Percentiles rank a stretch among this genome's conserved stretches.
Evolutionary conservation across 352 stramenopile species (phyloP).

Genomic region (Phytophthora kernoviae): DNA sequence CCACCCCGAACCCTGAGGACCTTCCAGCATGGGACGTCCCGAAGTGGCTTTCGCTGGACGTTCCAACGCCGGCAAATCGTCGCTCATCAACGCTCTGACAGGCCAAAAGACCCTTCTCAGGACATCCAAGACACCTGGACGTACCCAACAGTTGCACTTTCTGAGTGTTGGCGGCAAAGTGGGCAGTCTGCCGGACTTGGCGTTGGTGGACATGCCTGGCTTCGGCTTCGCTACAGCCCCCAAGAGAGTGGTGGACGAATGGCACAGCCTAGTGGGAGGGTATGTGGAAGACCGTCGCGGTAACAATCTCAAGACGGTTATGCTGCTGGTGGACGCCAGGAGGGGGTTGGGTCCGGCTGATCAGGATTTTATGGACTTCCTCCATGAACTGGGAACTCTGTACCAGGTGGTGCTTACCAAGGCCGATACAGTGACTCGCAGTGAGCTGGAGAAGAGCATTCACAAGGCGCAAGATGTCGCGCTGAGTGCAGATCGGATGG

Average conservation of each 20-base stretch:
- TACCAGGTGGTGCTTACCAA: conserved; percentile 94
- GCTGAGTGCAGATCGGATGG: conserved; percentile 55
- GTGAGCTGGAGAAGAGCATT: conserved; percentile 56
- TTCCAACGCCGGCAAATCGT: conserved; percentile 91
- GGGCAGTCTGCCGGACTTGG: conserved; percentile 64
- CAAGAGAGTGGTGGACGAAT: conserved; percentile 75
- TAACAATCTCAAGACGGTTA: conserved; percentile 76
- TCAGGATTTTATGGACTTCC: conserved; percentile 88
- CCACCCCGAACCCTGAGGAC: conserved; percentile 53
- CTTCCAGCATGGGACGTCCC: conserved; percentile 69
- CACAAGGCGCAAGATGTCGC: conserved; percentile 55
- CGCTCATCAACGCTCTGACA: conserved; percentile 87
- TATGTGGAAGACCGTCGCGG: conserved; percentile 72
- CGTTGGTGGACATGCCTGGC: conserved; percentile 87
- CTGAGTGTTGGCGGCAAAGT: conserved; percentile 80
- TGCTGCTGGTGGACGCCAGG: conserved; percentile 81
- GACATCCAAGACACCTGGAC: conserved; percentile 87
- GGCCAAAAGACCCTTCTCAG: conserved; percentile 66
- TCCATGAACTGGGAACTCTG: conserved; percentile 77
- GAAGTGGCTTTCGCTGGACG: conserved; percentile 88
- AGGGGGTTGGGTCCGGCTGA: conserved; percentile 80
- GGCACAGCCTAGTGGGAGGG: conserved; percentile 80
- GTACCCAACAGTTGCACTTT: conserved; percentile 84
- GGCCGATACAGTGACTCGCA: conserved; percentile 63
- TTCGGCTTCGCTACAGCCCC: conserved; percentile 85